A percentile compares a stretch with the other conserved stretches of the same genome.
Conservation (phyloP, 2,329 filamentous ascomycete genomes). For the Ophiostoma sp. region DNA sequence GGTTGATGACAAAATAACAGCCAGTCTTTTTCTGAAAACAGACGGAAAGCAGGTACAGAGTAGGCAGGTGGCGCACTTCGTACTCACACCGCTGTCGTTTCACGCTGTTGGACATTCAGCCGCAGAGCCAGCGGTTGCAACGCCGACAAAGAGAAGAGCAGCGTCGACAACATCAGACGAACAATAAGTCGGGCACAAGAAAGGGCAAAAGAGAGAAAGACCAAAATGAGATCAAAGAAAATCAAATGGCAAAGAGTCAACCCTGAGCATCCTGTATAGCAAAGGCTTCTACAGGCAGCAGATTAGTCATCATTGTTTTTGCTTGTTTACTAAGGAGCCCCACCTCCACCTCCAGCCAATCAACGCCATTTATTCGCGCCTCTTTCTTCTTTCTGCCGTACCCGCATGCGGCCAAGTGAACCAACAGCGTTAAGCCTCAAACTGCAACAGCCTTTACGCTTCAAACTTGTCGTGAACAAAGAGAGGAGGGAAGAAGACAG, state of each 20-base stretch:
- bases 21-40: background rate
- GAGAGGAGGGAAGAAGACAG: background rate
- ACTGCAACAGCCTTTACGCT: background rate
- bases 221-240: background rate
- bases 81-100: too few relatives aligned
- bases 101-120: too few relatives aligned
- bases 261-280: too few relatives aligned
- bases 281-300: background rate
- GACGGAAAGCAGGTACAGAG: too few relatives aligned
- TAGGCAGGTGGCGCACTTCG: too few relatives aligned
- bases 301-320: background rate
- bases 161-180: too few relatives aligned
- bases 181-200: too few relatives aligned
- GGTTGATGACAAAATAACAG: background rate
- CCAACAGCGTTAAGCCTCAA: background rate
- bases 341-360: background rate
- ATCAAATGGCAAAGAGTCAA: background rate
- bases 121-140: too few relatives aligned
- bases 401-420: slow-evolving; percentile 9
- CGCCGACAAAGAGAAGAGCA: too few relatives aligned
- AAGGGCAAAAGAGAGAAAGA: background rate
- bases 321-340: background rate
- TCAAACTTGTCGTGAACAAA: background rate
- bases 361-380: slow-evolving; percentile 7
- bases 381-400: background rate